A percentile compares a stretch with the other conserved stretches of the same genome.
Conservation (phyloP, 345 rosid species). For the Camelina hispida region DNA sequence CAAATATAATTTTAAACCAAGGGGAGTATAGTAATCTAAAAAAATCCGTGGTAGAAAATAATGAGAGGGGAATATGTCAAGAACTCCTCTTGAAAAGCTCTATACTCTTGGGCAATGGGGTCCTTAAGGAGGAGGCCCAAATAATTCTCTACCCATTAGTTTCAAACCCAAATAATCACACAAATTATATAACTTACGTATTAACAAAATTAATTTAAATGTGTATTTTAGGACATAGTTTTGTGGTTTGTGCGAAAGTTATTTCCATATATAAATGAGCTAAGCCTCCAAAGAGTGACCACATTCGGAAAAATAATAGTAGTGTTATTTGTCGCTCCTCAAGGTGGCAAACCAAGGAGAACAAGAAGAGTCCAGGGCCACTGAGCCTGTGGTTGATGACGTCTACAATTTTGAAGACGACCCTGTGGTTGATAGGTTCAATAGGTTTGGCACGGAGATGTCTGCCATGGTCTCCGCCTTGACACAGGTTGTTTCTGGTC, state of each 20-base stretch:
- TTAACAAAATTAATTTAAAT: background rate
- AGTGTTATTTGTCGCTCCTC: conserved; percentile 35
- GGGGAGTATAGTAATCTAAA: too few relatives aligned
- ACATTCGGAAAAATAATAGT: background rate
- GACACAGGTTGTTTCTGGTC: conserved; percentile 61
- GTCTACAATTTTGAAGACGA: conserved; percentile 31
- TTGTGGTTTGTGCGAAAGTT: background rate
- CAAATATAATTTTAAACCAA: too few relatives aligned
- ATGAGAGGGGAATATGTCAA: too few relatives aligned
- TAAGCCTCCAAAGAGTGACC: conserved; percentile 4
- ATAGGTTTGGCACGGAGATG: conserved; percentile 55
- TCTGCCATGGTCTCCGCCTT: conserved; percentile 79
- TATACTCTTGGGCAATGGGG: background rate
- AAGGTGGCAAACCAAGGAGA: conserved; percentile 54
- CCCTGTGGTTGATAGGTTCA: conserved; percentile 37
- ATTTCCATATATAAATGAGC: conserved; percentile 13
- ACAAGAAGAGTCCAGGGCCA: conserved; percentile 28
- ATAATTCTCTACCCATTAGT: background rate
- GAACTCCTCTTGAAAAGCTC: too few relatives aligned
- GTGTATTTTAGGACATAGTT: background rate
- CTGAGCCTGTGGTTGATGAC: conserved; percentile 23
- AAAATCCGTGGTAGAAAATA: too few relatives aligned
- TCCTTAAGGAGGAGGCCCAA: background rate
- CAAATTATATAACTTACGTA: too few relatives aligned
- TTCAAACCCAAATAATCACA: background rate